These are phyloP conservation scores for Fusarium torreyae DNA, from an alignment of 2,329 filamentous ascomycete genomes.

Conservation along the genomic window DNA sequence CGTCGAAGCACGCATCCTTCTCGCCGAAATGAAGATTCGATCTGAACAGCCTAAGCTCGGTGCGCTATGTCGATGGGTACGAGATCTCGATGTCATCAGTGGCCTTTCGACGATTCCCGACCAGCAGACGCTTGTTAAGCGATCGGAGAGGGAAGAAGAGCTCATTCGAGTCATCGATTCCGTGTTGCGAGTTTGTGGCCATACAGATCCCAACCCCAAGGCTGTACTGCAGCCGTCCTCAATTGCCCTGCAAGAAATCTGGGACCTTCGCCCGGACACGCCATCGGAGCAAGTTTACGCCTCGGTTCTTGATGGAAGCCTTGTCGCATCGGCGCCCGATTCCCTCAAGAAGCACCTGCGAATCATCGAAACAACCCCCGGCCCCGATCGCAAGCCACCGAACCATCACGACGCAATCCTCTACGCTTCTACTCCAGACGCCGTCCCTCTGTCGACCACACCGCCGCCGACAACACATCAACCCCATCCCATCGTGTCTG, in stretches of 20 bases:
- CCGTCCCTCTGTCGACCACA: conserved; percentile 65
- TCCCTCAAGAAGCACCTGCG: conserved; percentile 63
- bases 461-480: conserved; percentile 66
- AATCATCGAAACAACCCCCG: conserved; percentile 74
- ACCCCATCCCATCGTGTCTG: conserved; percentile 74
- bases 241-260: conserved; percentile 72
- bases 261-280: conserved; percentile 68
- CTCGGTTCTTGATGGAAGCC: conserved; percentile 71
- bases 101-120: conserved; percentile 72
- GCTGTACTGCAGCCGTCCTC: conserved; percentile 53
- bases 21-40: conserved; percentile 80
- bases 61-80: conserved; percentile 79
- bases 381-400: conserved; percentile 74
- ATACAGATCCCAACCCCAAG: conserved; percentile 66
- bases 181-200: conserved; percentile 74
- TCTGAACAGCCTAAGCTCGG: conserved; percentile 76
- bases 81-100: conserved; percentile 78
- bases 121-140: conserved; percentile 55
- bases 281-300: conserved; percentile 65
- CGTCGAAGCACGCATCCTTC: conserved; percentile 74
- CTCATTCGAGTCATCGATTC: conserved; percentile 74
- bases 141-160: conserved; percentile 66
- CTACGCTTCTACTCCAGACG: conserved; percentile 71
- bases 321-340: conserved; percentile 60
- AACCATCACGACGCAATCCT: conserved; percentile 78